Conservation (phyloP, 768 basidiomycete species). For the Podaxis mareebaensis region DNA sequence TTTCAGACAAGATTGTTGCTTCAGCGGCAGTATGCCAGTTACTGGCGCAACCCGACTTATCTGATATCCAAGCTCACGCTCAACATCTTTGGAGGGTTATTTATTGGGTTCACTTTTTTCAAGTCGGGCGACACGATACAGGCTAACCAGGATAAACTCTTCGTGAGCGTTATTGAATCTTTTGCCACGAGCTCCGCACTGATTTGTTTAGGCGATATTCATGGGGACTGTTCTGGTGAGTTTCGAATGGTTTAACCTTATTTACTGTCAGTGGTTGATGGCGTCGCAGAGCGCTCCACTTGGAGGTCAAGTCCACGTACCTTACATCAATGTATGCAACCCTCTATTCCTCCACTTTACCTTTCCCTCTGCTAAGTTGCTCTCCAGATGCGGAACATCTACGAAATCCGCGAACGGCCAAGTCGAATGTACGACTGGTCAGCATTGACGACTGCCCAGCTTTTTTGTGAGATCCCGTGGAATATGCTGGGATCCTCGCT, state of each 20-base stretch:
- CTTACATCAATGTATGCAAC: constrained; percentile 46
- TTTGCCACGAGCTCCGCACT: constrained; percentile 5
- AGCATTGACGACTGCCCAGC: constrained; percentile 54
- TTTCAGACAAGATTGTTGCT: constrained; percentile 47
- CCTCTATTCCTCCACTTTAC: neutral
- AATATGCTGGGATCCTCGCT: constrained; percentile 60
- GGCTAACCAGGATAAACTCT: constrained; percentile 65
- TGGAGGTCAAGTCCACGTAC: constrained; percentile 63
- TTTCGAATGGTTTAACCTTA: constrained; percentile 20
- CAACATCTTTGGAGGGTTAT: constrained; percentile 53
- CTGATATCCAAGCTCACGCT: constrained; percentile 58
- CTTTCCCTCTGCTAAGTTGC: neutral
- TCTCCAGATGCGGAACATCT: constrained; percentile 51
- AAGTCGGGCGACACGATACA: constrained; percentile 52
- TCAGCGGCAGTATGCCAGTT: constrained; percentile 41
- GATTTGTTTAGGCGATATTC: constrained; percentile 45
- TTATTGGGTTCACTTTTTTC: constrained; percentile 69
- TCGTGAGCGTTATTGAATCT: constrained; percentile 42
- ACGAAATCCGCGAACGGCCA: constrained; percentile 67
- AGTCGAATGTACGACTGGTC: constrained; percentile 69
- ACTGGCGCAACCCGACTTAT: constrained; percentile 66
- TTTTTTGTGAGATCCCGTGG: constrained; percentile 63
- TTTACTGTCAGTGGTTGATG: neutral
- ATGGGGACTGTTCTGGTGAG: constrained; percentile 49
- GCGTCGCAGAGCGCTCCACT: constrained; percentile 44